Percentiles rank a stretch among this genome's conserved stretches.
These are phyloP conservation scores for Tripidium arundinaceum DNA, from an alignment of 202 grass and related monocot genomes.

Conservation along the genomic window DNA sequence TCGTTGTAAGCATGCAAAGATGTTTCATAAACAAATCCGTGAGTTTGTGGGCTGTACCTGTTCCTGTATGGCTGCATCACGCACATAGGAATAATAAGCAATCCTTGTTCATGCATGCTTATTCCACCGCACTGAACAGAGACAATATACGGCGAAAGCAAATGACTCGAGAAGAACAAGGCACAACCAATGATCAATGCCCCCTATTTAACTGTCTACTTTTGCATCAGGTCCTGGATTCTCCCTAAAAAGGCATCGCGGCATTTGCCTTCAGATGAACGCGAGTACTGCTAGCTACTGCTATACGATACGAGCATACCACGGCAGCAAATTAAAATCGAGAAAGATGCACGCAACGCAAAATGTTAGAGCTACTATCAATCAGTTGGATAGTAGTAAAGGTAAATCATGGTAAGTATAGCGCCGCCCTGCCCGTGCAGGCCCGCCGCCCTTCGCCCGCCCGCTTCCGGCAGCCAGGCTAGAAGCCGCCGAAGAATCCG, in stretches of 20 bases:
- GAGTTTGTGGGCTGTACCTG: too few relatives aligned
- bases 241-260: background rate
- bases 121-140: background rate
- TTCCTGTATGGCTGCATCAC: too few relatives aligned
- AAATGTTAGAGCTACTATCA: background rate
- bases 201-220: background rate
- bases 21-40: too few relatives aligned
- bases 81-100: too few relatives aligned
- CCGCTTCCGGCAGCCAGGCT: too few relatives aligned
- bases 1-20: too few relatives aligned
- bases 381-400: background rate
- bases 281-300: too few relatives aligned
- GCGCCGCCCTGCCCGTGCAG: background rate
- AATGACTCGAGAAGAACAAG: background rate
- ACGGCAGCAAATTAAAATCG: too few relatives aligned
- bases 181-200: background rate
- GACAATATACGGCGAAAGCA: too few relatives aligned
- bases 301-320: too few relatives aligned
- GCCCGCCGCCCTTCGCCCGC: background rate
- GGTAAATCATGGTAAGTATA: background rate
- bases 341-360: background rate
- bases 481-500: slow-evolving; percentile 5
- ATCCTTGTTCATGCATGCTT: background rate
- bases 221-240: slow-evolving; percentile 19
- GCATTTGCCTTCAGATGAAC: background rate